Percentiles rank a stretch among this genome's conserved stretches.
phyloP scores from a whole-genome alignment of 495 filamentous ascomycete genomes.

The Haplographium delicatum region DNA sequence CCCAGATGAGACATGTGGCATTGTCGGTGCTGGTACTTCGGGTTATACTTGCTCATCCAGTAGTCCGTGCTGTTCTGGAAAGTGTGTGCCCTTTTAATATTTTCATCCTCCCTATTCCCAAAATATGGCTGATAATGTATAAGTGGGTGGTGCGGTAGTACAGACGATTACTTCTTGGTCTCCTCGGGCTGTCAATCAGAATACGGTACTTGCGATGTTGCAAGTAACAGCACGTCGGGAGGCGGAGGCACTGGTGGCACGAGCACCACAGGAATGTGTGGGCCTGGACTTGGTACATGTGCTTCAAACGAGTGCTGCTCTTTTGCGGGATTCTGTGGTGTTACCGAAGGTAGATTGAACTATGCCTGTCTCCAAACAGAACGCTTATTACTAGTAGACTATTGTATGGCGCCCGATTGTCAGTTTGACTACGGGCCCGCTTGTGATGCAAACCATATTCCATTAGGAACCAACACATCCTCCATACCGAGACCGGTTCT shows the following conservation, averaged over 20 bases:
- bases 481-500: slow-evolving; percentile 51
- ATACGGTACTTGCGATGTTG: slow-evolving; percentile 16
- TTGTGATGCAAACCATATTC: slow-evolving; percentile 65
- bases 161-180: slow-evolving; percentile 12
- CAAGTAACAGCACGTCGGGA: slow-evolving; percentile 1
- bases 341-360: not conserved
- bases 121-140: not conserved
- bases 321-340: slow-evolving; percentile 42
- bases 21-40: slow-evolving; percentile 24
- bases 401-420: slow-evolving; percentile 66
- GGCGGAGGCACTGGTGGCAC: slow-evolving; percentile 2
- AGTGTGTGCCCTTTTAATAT: not conserved
- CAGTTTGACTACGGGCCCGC: slow-evolving; percentile 58
- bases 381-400: slow-evolving; percentile 43
- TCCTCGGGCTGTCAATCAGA: slow-evolving; percentile 12
- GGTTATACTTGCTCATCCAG: slow-evolving; percentile 27
- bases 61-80: slow-evolving; percentile 33
- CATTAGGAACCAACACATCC: slow-evolving; percentile 55
- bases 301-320: slow-evolving; percentile 59
- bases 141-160: slow-evolving; percentile 18
- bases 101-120: not conserved
- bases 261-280: slow-evolving; percentile 29
- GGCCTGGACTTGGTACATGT: slow-evolving; percentile 44
- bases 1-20: slow-evolving; percentile 37
- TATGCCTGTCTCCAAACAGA: not conserved